Evolutionary conservation across 2,329 filamentous ascomycete genomes (phyloP).

Genomic region (Epichloe festucae): DNA sequence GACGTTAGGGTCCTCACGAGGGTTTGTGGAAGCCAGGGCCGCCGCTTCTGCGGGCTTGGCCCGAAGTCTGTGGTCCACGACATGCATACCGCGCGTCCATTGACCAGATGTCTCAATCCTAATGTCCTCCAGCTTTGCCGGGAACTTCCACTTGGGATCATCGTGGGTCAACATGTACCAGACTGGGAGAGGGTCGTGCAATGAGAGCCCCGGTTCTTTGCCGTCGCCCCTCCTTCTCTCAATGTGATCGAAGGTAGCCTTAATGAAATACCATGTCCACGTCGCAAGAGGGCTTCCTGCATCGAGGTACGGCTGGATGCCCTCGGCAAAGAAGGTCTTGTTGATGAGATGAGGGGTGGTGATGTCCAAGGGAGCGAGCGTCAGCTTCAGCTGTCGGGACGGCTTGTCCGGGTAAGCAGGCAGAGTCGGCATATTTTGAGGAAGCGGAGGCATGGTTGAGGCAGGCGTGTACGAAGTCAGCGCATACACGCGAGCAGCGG

Average conservation of each 20-base stretch:
- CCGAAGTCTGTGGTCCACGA: slow-evolving; percentile 60
- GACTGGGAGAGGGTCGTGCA: slow-evolving; percentile 68
- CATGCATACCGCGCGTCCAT: slow-evolving; percentile 88
- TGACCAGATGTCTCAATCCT: slow-evolving; percentile 81
- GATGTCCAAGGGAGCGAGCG: slow-evolving; percentile 65
- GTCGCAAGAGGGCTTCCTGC: slow-evolving; percentile 58
- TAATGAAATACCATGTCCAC: slow-evolving; percentile 62
- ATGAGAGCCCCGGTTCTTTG: slow-evolving; percentile 45
- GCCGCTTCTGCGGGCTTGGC: slow-evolving; percentile 35
- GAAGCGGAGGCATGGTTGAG: slow-evolving; percentile 66
- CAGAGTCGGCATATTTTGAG: slow-evolving; percentile 36
- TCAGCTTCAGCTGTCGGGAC: slow-evolving; percentile 50
- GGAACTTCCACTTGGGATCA: slow-evolving; percentile 44
- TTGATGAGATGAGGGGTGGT: slow-evolving; percentile 58
- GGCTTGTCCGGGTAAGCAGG: slow-evolving; percentile 51
- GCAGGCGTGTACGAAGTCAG: slow-evolving; percentile 60
- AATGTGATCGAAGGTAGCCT: slow-evolving; percentile 57
- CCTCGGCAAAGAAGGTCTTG: slow-evolving; percentile 43
- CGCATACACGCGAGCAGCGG: slow-evolving; percentile 64
- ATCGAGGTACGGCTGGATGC: slow-evolving; percentile 40
- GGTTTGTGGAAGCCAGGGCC: slow-evolving; percentile 27
- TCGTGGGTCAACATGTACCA: slow-evolving; percentile 62
- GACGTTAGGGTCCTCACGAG: slow-evolving; percentile 26
- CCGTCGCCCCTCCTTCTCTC: slow-evolving; percentile 46
- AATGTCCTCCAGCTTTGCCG: slow-evolving; percentile 60